Evolutionary conservation across 345 rosid genomes (phyloP), one percentile per base, ranked within the genome.

Genomic region (Litchi chinensis): DNA sequence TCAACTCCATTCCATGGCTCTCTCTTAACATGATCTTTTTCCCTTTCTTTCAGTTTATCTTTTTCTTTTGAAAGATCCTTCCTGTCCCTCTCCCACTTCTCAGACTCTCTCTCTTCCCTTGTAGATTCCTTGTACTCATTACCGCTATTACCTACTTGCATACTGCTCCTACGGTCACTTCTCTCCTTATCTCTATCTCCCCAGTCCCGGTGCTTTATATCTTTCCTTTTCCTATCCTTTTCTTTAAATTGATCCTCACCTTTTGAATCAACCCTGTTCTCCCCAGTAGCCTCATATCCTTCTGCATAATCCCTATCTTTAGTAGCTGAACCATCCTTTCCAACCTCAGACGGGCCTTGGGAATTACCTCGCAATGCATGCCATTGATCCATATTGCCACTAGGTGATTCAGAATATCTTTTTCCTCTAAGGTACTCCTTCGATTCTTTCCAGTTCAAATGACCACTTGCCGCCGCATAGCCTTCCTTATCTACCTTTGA

Each of bases 161-260:
- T 39, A 67, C 77, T 84, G 81, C 87, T 86, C 87, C 93, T 88
- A 5, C 95, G 90, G 26, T 97, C 99, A 72, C 81, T 88, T 89
- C 92, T 91, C 73, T 97, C 98, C 87, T 91, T 97, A 64, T 97
- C 98, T 81, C 93, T 86, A 76, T 95, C 99, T 10, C 91, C 97
- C 95, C 97, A 93, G 54, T 96, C 99, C 67, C 93, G 83, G 66
- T 86, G 90, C 87, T 91, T 96, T 37, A 79, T 70, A 65, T 96
- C 99, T 85, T 94, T 96, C 84, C 95, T 85, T 82, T 93, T 96
- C 84, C 90, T 93, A 62, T 96, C 99, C 84, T 93, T 96, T 48
- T 94, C 99, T 80, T 93, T 97, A 83, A 87, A 89, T 76, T 90
- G 89, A 79, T 97, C 99, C 26, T 96, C 99, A n/a, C 84, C 85